Percentiles rank a stretch among this genome's conserved stretches.
phyloP scores from a whole-genome alignment of 352 stramenopile species.

The Phytophthora nicotianae region DNA sequence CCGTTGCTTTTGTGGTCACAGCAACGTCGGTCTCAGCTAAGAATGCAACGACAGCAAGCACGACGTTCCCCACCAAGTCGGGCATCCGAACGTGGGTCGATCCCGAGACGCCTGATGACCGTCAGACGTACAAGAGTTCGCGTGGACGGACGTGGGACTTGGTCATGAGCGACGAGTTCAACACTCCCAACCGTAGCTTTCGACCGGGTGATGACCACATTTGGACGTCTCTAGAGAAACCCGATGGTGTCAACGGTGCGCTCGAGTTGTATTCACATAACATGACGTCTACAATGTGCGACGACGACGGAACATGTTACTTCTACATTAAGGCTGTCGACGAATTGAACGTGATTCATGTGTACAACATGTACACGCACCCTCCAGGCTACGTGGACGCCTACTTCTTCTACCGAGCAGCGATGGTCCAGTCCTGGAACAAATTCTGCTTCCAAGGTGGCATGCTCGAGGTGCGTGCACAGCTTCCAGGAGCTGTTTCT shows the following conservation, averaged over 20 bases:
- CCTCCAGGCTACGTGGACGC: slow-evolving; percentile 37
- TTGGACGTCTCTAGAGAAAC: slow-evolving; percentile 83
- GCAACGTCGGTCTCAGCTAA: slow-evolving; percentile 6
- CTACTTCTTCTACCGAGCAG: slow-evolving; percentile 57
- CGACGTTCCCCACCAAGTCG: slow-evolving; percentile 36
- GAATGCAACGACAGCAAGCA: slow-evolving; percentile 21
- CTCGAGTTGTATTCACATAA: slow-evolving; percentile 93
- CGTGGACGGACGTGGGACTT: slow-evolving; percentile 64
- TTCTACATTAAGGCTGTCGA: slow-evolving; percentile 50
- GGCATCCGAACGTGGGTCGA: slow-evolving; percentile 47
- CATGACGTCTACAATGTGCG: slow-evolving; percentile 56
- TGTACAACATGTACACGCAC: slow-evolving; percentile 67
- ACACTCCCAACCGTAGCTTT: slow-evolving; percentile 67
- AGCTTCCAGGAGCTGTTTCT: slow-evolving; percentile 82
- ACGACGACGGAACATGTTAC: slow-evolving; percentile 50
- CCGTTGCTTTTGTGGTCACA: slow-evolving; percentile 1
- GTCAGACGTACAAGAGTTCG: slow-evolving; percentile 38
- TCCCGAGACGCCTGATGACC: slow-evolving; percentile 34
- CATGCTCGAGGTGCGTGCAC: slow-evolving; percentile 87
- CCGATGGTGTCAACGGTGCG: slow-evolving; percentile 77
- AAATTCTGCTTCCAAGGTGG: slow-evolving; percentile 95
- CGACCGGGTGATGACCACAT: slow-evolving; percentile 87
- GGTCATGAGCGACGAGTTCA: slow-evolving; percentile 78
- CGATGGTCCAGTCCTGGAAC: slow-evolving; percentile 92
- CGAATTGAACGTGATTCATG: slow-evolving; percentile 39